Evolutionary conservation across 768 basidiomycete genomes (phyloP), one percentile per base, ranked within the genome.

Genomic region (Cystobasidium tubakii): DNA sequence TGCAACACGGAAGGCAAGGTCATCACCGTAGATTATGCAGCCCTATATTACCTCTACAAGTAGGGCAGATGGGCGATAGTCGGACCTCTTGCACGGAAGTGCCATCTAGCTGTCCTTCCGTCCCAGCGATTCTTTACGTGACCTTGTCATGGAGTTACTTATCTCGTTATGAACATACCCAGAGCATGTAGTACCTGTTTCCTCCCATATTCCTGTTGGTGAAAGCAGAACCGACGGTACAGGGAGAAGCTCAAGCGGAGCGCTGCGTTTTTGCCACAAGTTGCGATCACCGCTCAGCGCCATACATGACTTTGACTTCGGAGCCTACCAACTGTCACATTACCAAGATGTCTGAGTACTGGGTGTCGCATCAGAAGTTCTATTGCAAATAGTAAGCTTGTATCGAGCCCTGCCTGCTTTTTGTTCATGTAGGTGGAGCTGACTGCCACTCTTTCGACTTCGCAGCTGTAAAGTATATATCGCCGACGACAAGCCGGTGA

Each of bases 381-480:
- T 67, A 43, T 15, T 67, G 66, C 66, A 46, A 46, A 53, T 67
- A 67, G 57, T 60, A 25, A 60, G 57, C 23, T 54, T 54, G 7
- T 6, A 6, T 6, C 39, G 7, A 39, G 39, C 46, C 21, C 12
- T 19, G 7, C 9, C 7, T 19, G 46, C 46, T 50, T n/a, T 17
- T 4, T 21, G 46, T 21, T 50, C 46, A 42, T 15, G 10, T 19
- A 50, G 46, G 9, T 9, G 46, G 3, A 50, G 46, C 46, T 50
- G 46, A 50, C 46, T 4, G 46, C 46, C n/a, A 50, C n/a, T 12
- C 46, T 50, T n/a, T 17, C 46, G 3, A 6, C 46, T 9, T 50
- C 4, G 46, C 57, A 60, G 57, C 84, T 98, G 96, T 84, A 90
- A 92, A 64, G 92, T 92, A 76, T 97, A 89, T 83, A 97, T 99